Percentiles rank a stretch among this genome's conserved stretches.
phyloP scores from a whole-genome alignment of 805 yeast genomes.

The Wickerhamiella occidentalis region DNA sequence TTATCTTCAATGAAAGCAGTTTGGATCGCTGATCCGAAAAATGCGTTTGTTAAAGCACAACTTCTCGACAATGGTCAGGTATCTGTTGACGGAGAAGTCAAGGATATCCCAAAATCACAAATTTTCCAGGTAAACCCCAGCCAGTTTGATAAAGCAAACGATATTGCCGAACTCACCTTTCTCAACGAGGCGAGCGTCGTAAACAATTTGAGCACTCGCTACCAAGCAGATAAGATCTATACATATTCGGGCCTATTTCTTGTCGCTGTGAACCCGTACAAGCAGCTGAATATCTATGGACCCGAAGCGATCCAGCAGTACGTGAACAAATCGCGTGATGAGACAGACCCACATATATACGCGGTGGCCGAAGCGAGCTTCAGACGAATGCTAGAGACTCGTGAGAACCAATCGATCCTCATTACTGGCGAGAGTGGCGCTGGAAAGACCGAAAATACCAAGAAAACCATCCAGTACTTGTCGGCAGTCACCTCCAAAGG shows the following conservation, averaged over 20 bases:
- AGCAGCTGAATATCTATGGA: conserved; percentile 57
- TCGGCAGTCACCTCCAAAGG: conserved; percentile 49
- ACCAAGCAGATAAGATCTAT: conserved; percentile 65
- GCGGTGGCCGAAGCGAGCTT: conserved; percentile 82
- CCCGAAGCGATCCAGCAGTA: conserved; percentile 44
- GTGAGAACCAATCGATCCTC: conserved; percentile 72
- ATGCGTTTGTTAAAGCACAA: conserved; percentile 47
- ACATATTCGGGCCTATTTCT: conserved; percentile 91
- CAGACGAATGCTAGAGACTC: conserved; percentile 54
- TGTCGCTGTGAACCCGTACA: conserved; percentile 92
- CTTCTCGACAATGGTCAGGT: conserved; percentile 24
- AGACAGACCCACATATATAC: conserved; percentile 73
- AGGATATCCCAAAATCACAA: conserved; percentile 31
- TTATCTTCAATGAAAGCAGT: conserved; percentile 39
- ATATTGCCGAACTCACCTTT: conserved; percentile 91
- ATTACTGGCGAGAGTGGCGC: conserved; percentile 99
- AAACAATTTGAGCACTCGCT: conserved; percentile 66
- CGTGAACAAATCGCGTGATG: conserved; percentile 31
- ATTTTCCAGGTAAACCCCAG: conserved; percentile 72
- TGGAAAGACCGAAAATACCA: conserved; percentile 96
- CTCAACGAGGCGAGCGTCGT: conserved; percentile 94
- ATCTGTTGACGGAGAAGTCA: conserved; percentile 18
- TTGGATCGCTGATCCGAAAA: conserved; percentile 58
- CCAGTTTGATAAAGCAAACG: conserved; percentile 80
- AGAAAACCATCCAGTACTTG: conserved; percentile 82